Conservation (phyloP, 2,329 filamentous ascomycete species). For the Fulvia fulva region DNA sequence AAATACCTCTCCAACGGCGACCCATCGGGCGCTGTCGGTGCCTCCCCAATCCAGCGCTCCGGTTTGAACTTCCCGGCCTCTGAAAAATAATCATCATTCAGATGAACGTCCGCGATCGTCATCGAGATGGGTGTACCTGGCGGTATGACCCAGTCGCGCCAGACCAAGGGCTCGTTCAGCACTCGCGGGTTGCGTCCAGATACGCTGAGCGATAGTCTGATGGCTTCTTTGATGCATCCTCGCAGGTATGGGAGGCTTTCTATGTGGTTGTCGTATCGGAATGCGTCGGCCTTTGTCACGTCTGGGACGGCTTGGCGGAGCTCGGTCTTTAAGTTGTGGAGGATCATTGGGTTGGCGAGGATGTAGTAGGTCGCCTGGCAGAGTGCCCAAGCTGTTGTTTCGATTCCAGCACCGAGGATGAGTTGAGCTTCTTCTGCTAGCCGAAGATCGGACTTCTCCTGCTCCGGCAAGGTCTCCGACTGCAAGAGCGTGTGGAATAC, state of each 20-base stretch:
- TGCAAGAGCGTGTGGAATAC: conserved; percentile 23
- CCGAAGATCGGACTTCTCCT: conserved; percentile 19
- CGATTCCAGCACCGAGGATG: conserved; percentile 23
- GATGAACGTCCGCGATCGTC: conserved; percentile 32
- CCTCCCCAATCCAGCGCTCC: conserved; percentile 34
- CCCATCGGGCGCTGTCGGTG: conserved; percentile 17
- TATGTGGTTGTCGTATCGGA: conserved; percentile 11
- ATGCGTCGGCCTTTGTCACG: conserved; percentile 6
- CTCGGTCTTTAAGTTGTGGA: conserved; percentile 18
- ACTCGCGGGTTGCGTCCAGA: conserved; percentile 21
- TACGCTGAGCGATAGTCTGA: conserved; percentile 18
- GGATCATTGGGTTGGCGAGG: conserved; percentile 15
- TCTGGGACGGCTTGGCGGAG: conserved; percentile 26
- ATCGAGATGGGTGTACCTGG: conserved; percentile 29
- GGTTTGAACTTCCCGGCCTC: conserved; percentile 31
- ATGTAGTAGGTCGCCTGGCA: conserved; percentile 22
- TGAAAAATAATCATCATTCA: conserved; percentile 32
- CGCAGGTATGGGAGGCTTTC: conserved; percentile 23
- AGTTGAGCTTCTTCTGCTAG: conserved; percentile 25
- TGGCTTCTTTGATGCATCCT: conserved; percentile 19
- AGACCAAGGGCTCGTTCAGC: conserved; percentile 14
- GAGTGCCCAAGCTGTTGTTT: conserved; percentile 22
- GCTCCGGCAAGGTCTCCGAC: conserved; percentile 17
- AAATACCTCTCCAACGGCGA: conserved; percentile 31
- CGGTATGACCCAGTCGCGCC: conserved; percentile 20